Evolutionary conservation across 208 protist species (phyloP), one percentile per base, ranked within the genome.

Genomic region (Wallacemonas sp.): DNA sequence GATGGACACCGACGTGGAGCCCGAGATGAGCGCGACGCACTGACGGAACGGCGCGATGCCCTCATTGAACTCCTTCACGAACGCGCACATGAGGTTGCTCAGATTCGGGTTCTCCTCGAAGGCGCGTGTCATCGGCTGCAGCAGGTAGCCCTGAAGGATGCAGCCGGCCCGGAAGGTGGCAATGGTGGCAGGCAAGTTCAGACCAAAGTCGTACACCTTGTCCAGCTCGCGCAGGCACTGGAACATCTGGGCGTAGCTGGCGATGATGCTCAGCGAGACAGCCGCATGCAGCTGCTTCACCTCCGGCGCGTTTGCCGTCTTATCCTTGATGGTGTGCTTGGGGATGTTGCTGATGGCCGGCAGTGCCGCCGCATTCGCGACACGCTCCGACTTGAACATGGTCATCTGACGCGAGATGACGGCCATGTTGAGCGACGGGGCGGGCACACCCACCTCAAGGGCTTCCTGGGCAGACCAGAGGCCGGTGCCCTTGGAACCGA

Each of bases 401-500:
- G 92, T 97, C 50, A 99, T 63, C 73, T 93, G 86, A 53, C 98
- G 85, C 1, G 96, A 93, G 67, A 97, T 88, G 26, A 99, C 96
- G 45, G 93, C 82, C 79, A 96, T 96, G 78, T 83, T 87, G 42
- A 99, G 93, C 30, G 91, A 92, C 24, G 93, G 88, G 15, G 91
- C 71, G 17, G 96, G 94, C 13, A 97, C 84, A 63, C 93, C 92
- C 0, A 95, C 53, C 34, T 98, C 95, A 15, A 98, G 71, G 10
- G 97, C 97, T 64, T 97, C 94, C 76, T 97, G 93, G 22, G 79
- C 91, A 3, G 97, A 98, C 97, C 95, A 98, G 61, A 98, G 85
- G 48, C 97, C 98, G 17, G 98, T 99, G 41, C 98, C 99, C 77
- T 99, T 99, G 58, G 91, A 91, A 19, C 93, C 98, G 53, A 98